phyloP scores from a whole-genome alignment of 2,329 filamentous ascomycete genomes.

The Fusarium sp. region DNA sequence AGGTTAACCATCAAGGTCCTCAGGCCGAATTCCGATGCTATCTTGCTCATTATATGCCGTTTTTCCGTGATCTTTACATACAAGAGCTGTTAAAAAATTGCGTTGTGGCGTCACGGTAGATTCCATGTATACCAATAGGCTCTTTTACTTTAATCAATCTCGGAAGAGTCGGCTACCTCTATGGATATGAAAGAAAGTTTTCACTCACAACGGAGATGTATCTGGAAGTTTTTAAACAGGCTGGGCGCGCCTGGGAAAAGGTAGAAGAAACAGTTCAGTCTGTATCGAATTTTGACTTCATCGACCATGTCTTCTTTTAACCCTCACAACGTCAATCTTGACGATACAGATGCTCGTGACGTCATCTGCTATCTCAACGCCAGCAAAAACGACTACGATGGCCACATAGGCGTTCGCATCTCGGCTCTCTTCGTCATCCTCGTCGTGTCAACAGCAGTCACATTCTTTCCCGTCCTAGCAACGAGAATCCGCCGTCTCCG shows the following conservation, averaged over 20 bases:
- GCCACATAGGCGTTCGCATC: background rate
- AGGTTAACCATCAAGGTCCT: background rate
- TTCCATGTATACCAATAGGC: background rate
- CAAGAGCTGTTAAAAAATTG: rapidly evolving
- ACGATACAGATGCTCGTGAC: background rate
- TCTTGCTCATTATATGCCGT: background rate
- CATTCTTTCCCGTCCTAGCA: background rate
- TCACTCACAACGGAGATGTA: too few relatives aligned
- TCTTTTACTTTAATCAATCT: background rate
- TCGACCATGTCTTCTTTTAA: background rate
- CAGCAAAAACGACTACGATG: background rate
- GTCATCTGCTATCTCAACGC: background rate
- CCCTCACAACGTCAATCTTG: background rate
- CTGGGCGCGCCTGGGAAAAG: too few relatives aligned
- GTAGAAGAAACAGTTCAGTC: too few relatives aligned
- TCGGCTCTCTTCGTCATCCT: background rate
- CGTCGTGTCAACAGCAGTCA: rapidly evolving
- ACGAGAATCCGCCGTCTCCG: background rate
- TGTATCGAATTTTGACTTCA: rapidly evolving
- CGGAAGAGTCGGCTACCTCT: background rate
- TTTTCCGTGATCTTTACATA: background rate
- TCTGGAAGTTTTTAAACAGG: too few relatives aligned
- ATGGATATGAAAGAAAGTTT: background rate
- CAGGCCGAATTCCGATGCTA: background rate
- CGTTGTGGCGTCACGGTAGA: background rate